Percentiles rank a stretch among this genome's conserved stretches.
Evolutionary conservation across 169 alveolate species (phyloP).

Genomic region (Hammondia hammondi): DNA sequence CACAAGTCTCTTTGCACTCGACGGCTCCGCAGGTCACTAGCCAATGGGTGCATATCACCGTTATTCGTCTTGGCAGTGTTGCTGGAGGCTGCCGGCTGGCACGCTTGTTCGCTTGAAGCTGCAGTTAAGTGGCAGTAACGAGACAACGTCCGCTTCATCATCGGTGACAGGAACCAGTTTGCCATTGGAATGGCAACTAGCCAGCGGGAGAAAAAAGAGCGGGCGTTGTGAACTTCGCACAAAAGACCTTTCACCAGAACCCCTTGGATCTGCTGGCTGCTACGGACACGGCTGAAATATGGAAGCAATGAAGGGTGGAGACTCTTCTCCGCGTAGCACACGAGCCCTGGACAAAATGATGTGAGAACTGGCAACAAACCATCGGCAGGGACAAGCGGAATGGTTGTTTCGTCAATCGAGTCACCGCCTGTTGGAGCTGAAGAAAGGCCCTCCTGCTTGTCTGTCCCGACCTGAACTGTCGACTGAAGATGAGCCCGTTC

Average conservation of each 20-base stretch:
- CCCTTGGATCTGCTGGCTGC: slow-evolving; percentile 89
- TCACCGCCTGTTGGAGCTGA: background rate
- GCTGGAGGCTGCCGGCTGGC: background rate
- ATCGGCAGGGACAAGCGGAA: background rate
- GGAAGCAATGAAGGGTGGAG: slow-evolving; percentile 82
- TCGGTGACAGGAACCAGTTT: slow-evolving; percentile 41
- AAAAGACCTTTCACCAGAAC: slow-evolving; percentile 66
- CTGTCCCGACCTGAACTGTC: background rate
- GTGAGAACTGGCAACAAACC: slow-evolving; percentile 80
- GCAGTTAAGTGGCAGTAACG: slow-evolving; percentile 34
- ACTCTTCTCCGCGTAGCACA: slow-evolving; percentile 91
- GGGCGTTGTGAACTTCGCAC: slow-evolving; percentile 10
- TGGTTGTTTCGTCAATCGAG: background rate
- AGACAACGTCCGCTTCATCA: slow-evolving; percentile 13
- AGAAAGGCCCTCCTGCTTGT: background rate
- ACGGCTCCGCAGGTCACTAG: no score
- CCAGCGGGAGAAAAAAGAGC: background rate
- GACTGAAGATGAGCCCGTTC: background rate
- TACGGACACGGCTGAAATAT: slow-evolving; percentile 85
- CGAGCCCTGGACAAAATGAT: slow-evolving; percentile 94
- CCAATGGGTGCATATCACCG: no score
- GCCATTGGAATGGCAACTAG: background rate
- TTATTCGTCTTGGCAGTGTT: no score
- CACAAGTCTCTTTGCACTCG: no score
- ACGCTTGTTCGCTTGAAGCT: background rate